Evolutionary conservation across 768 basidiomycete species (phyloP).

Genomic region (Coprinopsis cinerea): DNA sequence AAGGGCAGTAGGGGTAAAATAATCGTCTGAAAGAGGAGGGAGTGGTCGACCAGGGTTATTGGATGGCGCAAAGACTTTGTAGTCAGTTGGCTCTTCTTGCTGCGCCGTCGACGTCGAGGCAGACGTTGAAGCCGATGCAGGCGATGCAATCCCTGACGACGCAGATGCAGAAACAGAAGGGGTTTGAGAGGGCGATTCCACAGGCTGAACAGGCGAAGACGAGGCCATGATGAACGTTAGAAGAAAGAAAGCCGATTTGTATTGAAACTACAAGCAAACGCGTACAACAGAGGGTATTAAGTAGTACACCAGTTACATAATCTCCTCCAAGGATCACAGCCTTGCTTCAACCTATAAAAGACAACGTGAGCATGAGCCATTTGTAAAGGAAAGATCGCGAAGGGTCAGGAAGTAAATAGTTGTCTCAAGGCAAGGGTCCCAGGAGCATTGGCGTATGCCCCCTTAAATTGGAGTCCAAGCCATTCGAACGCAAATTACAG

Average conservation of each 20-base stretch:
- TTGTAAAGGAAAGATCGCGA: not conserved
- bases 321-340: not conserved
- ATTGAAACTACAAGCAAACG: too few relatives aligned
- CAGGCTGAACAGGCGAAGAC: not conserved
- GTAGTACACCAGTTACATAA: constrained; percentile 12
- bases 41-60: constrained; percentile 34
- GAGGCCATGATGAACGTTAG: not conserved
- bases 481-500: constrained; percentile 91
- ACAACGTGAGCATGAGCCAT: not conserved
- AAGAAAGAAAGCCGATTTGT: too few relatives aligned
- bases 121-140: not conserved
- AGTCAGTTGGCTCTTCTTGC: not conserved
- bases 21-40: constrained; percentile 67
- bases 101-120: too few relatives aligned
- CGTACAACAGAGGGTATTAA: too few relatives aligned
- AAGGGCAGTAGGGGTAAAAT: constrained; percentile 64
- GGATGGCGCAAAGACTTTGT: constrained; percentile 8
- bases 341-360: too few relatives aligned
- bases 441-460: constrained; percentile 70
- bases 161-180: not conserved
- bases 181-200: not conserved
- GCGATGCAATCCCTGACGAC: not conserved
- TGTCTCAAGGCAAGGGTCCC: constrained; percentile 71
- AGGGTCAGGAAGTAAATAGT: constrained; percentile 42
- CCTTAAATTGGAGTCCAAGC: constrained; percentile 54